These are phyloP conservation scores for Rhytidhysteron rufulum DNA, from an alignment of 2,329 filamentous ascomycete species.

Conservation along the genomic window DNA sequence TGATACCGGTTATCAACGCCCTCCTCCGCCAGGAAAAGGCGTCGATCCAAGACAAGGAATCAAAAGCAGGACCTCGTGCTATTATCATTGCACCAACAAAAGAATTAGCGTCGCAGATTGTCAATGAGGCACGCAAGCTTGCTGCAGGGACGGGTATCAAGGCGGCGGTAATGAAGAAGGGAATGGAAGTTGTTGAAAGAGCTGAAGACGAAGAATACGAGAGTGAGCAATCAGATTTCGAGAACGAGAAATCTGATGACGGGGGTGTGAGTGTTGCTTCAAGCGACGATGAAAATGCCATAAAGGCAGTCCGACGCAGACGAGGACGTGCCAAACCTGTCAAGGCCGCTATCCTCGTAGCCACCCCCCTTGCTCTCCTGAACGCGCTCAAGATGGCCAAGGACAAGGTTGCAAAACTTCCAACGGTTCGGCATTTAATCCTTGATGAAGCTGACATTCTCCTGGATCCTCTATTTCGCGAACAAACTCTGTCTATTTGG, in stretches of 20 bases:
- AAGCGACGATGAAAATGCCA: constrained; percentile 35
- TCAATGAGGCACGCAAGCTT: constrained; percentile 76
- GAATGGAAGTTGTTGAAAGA: constrained; percentile 60
- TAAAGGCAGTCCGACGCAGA: constrained; percentile 28
- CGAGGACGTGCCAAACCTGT: constrained; percentile 49
- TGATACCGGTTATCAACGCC: constrained; percentile 80
- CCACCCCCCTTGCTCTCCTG: constrained; percentile 73
- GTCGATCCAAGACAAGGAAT: constrained; percentile 8
- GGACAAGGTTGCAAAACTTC: constrained; percentile 50
- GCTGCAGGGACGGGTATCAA: constrained; percentile 72
- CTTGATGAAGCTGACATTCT: constrained; percentile 95
- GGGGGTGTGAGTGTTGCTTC: constrained; percentile 34
- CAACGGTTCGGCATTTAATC: constrained; percentile 69
- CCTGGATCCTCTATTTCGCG: constrained; percentile 82
- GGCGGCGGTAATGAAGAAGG: constrained; percentile 79
- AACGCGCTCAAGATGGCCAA: constrained; percentile 60
- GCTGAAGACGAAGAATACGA: constrained; percentile 40
- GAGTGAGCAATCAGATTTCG: constrained; percentile 26
- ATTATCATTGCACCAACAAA: constrained; percentile 49
- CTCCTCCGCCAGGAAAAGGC: constrained; percentile 45
- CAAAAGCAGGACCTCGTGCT: constrained; percentile 28
- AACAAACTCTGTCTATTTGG: constrained; percentile 85
- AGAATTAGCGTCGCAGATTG: constrained; percentile 49
- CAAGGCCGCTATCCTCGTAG: constrained; percentile 75
- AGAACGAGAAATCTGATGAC: constrained; percentile 35